Evolutionary conservation across 2,329 filamentous ascomycete genomes (phyloP).

Genomic region (Fusarium tanahbumbuense): DNA sequence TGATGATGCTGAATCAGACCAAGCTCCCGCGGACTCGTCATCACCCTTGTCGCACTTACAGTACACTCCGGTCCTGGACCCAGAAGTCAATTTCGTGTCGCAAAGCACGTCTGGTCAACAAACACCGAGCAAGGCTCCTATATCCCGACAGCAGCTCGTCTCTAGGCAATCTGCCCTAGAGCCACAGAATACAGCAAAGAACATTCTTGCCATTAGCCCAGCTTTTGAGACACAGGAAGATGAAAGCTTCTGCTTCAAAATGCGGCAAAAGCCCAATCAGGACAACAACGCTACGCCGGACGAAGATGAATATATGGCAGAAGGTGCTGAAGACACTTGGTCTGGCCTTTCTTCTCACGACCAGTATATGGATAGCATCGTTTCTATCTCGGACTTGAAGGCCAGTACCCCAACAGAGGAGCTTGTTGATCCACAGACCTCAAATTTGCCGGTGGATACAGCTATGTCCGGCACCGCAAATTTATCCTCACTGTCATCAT

Average conservation of each 20-base stretch:
- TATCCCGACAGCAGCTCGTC: background rate
- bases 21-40: slow-evolving; percentile 43
- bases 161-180: background rate
- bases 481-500: slow-evolving; percentile 34
- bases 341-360: slow-evolving; percentile 34
- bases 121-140: slow-evolving; percentile 15
- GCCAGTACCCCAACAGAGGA: background rate
- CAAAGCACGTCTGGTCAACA: slow-evolving; percentile 12
- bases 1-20: slow-evolving; percentile 18
- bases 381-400: background rate
- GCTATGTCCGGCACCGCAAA: slow-evolving; percentile 18
- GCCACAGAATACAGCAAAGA: background rate
- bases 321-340: slow-evolving; percentile 28
- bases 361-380: slow-evolving; percentile 4
- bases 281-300: background rate
- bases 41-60: slow-evolving; percentile 46
- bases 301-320: background rate
- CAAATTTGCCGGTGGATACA: background rate
- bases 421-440: background rate
- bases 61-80: slow-evolving; percentile 6
- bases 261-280: slow-evolving; percentile 21
- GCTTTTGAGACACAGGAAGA: slow-evolving; percentile 49
- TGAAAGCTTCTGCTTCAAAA: slow-evolving; percentile 50
- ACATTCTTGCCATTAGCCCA: background rate
- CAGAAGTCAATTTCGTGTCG: slow-evolving; percentile 9